Evolutionary conservation across 352 stramenopile species (phyloP).

Genomic region (Phytopythium montanum): DNA sequence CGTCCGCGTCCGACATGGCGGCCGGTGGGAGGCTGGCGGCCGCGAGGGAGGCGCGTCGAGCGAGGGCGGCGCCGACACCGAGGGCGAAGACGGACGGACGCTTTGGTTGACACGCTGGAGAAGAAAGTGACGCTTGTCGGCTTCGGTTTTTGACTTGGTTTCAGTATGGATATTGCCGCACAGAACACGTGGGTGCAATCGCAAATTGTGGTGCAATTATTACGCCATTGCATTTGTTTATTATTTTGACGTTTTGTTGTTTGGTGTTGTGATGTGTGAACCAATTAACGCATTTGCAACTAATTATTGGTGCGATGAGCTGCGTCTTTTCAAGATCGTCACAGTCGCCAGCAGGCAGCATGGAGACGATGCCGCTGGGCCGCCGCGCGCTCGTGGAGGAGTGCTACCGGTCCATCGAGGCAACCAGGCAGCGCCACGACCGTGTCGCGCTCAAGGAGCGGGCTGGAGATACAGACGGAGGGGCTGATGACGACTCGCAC

Average conservation of each 20-base stretch:
- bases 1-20: conserved; percentile 1
- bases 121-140: neutral
- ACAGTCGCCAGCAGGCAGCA: neutral
- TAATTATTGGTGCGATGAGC: too few relatives aligned
- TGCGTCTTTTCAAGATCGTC: neutral
- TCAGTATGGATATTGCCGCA: neutral
- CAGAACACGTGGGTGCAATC: conserved; percentile 2
- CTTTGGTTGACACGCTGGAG: conserved; percentile 1
- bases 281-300: too few relatives aligned
- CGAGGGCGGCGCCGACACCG: too few relatives aligned
- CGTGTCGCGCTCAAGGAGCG: neutral
- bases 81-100: too few relatives aligned
- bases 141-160: neutral
- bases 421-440: neutral
- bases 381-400: neutral
- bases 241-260: too few relatives aligned
- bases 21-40: neutral
- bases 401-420: neutral
- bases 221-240: too few relatives aligned
- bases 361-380: neutral
- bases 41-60: neutral
- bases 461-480: neutral
- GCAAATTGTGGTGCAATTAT: too few relatives aligned
- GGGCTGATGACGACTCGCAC: neutral
- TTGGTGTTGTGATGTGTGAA: too few relatives aligned